Evolutionary conservation across 2,329 filamentous ascomycete genomes (phyloP).

Genomic region (Harringtonia lauricola): DNA sequence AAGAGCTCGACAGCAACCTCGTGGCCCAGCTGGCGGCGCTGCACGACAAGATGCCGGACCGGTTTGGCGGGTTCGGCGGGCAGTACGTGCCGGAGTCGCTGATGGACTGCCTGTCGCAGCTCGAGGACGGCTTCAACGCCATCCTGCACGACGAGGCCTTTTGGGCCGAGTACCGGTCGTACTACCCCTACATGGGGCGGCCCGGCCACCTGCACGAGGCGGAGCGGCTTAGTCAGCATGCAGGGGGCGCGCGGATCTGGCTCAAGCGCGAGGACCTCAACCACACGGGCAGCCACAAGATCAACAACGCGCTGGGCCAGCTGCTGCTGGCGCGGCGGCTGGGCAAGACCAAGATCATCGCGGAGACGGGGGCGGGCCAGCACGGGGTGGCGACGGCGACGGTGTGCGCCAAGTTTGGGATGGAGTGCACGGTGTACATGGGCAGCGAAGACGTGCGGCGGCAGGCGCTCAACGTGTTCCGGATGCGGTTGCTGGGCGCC

Average conservation of each 20-base stretch:
- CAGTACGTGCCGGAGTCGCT: constrained; percentile 96
- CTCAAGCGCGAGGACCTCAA: constrained; percentile 96
- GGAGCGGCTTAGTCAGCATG: constrained; percentile 75
- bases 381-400: constrained; percentile 97
- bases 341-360: constrained; percentile 95
- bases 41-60: constrained; percentile 68
- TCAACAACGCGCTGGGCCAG: constrained; percentile 96
- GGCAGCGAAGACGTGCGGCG: constrained; percentile 93
- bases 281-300: constrained; percentile 97
- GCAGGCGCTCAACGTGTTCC: constrained; percentile 95
- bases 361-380: constrained; percentile 93
- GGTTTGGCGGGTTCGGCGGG: constrained; percentile 92
- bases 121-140: constrained; percentile 83
- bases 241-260: constrained; percentile 92
- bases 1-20: constrained; percentile 43
- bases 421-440: constrained; percentile 98
- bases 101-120: constrained; percentile 89
- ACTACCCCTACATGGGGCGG: constrained; percentile 95
- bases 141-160: constrained; percentile 81
- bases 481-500: constrained; percentile 91
- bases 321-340: constrained; percentile 74
- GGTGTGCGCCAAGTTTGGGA: constrained; percentile 93
- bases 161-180: constrained; percentile 93
- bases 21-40: constrained; percentile 78
- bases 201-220: constrained; percentile 87